These are phyloP conservation scores for Russula compacta DNA, from an alignment of 768 basidiomycete species.

Conservation along the genomic window DNA sequence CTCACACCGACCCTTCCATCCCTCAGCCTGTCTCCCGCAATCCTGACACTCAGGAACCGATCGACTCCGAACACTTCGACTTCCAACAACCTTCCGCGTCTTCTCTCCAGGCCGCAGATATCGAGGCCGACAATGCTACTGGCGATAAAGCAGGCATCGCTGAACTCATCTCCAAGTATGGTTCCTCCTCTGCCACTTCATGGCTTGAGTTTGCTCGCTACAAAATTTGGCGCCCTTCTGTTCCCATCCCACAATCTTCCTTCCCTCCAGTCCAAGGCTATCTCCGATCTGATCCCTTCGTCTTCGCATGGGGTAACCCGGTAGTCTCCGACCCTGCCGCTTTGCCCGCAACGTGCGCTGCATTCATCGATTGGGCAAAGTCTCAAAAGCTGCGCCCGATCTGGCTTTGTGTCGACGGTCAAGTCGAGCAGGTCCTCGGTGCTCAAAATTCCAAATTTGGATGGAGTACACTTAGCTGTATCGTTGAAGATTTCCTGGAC, in stretches of 20 bases:
- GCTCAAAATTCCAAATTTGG: slow-evolving; percentile 32
- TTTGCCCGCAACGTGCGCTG: slow-evolving; percentile 42
- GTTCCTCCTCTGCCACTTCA: slow-evolving; percentile 58
- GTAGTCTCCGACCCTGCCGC: slow-evolving; percentile 19
- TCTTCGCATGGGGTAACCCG: slow-evolving; percentile 27
- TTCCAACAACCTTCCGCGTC: slow-evolving; percentile 7
- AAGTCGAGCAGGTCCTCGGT: slow-evolving; percentile 43
- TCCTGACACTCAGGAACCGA: not conserved
- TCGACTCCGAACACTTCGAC: slow-evolving; percentile 5
- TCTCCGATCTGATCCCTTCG: slow-evolving; percentile 37
- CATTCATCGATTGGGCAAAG: slow-evolving; percentile 30
- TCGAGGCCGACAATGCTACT: slow-evolving; percentile 4
- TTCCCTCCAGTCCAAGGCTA: slow-evolving; percentile 59
- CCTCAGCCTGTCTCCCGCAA: not conserved
- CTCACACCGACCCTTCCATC: not conserved
- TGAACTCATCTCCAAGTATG: slow-evolving; percentile 51
- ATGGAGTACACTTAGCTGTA: slow-evolving; percentile 55
- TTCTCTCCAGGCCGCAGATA: not conserved
- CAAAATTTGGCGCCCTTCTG: slow-evolving; percentile 48
- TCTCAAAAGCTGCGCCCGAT: slow-evolving; percentile 41
- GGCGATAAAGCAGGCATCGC: slow-evolving; percentile 11
- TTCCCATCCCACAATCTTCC: slow-evolving; percentile 44
- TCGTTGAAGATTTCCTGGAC: slow-evolving; percentile 49
- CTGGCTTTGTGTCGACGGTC: slow-evolving; percentile 50
- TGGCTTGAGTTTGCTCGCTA: slow-evolving; percentile 51